These are phyloP conservation scores for Didymosphaeria variabile DNA, from an alignment of 2,329 filamentous ascomycete genomes.

Conservation along the genomic window DNA sequence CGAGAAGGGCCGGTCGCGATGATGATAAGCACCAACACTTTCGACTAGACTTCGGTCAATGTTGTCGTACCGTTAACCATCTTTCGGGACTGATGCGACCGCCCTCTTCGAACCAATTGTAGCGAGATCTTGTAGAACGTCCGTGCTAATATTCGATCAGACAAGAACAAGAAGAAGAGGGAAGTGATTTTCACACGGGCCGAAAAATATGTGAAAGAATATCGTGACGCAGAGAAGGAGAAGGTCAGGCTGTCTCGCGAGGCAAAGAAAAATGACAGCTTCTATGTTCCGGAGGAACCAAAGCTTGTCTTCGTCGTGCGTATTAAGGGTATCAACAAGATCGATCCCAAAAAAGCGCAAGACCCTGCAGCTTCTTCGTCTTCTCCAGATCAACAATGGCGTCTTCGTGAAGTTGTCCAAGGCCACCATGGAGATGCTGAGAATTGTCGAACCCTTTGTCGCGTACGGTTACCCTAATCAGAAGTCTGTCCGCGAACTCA, in stretches of 20 bases:
- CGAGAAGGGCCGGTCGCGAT: conserved; percentile 58
- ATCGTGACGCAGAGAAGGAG: conserved; percentile 97
- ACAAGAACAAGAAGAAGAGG: conserved; percentile 99
- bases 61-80: conserved; percentile 98
- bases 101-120: conserved; percentile 32
- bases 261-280: conserved; percentile 90
- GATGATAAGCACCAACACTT: conserved; percentile 86
- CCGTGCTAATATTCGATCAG: conserved; percentile 49
- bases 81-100: conserved; percentile 93
- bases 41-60: conserved; percentile 97
- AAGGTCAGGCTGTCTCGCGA: conserved; percentile 91
- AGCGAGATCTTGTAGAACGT: background rate
- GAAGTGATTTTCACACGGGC: conserved; percentile 99
- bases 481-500: conserved; percentile 97
- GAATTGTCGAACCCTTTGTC: conserved; percentile 97
- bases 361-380: conserved; percentile 98
- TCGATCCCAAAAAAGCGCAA: conserved; percentile 99
- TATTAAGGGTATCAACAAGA: conserved; percentile 99
- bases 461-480: conserved; percentile 99
- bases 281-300: conserved; percentile 93
- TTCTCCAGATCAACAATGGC: conserved; percentile 99
- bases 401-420: conserved; percentile 98
- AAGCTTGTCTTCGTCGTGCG: conserved; percentile 98
- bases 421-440: conserved; percentile 96
- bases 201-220: conserved; percentile 99